Conservation (phyloP, 495 filamentous ascomycete species). For the Neurospora sp. region DNA sequence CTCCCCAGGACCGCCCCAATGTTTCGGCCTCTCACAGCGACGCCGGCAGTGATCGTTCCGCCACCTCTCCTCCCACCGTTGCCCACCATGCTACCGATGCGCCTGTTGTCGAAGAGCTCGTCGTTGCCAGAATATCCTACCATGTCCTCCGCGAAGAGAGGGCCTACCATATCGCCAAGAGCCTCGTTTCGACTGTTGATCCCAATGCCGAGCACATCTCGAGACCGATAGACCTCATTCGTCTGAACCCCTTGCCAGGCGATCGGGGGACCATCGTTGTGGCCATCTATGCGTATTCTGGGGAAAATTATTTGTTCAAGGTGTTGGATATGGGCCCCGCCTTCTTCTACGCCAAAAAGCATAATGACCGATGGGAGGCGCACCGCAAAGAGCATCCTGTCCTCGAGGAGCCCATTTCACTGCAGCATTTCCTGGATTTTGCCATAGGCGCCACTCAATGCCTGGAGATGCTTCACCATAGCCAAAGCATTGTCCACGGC, state of each 20-base stretch:
- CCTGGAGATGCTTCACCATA: slow-evolving; percentile 77
- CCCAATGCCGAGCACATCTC: slow-evolving; percentile 64
- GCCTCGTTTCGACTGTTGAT: slow-evolving; percentile 58
- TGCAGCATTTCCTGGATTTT: slow-evolving; percentile 74
- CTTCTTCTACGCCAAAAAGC: slow-evolving; percentile 46
- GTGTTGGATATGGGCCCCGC: slow-evolving; percentile 70
- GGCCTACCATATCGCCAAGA: slow-evolving; percentile 69
- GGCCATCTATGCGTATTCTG: slow-evolving; percentile 70
- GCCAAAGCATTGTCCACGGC: slow-evolving; percentile 71
- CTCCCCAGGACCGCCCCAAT: slow-evolving; percentile 25
- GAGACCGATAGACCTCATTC: slow-evolving; percentile 61
- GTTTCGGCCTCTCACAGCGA: slow-evolving; percentile 24
- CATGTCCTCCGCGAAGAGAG: slow-evolving; percentile 74
- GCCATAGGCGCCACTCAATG: slow-evolving; percentile 79
- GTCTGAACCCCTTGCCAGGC: slow-evolving; percentile 51
- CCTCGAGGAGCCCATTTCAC: slow-evolving; percentile 50
- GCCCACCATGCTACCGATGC: slow-evolving; percentile 18
- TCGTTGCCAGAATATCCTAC: slow-evolving; percentile 70
- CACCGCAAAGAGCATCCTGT: slow-evolving; percentile 24
- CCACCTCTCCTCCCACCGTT: slow-evolving; percentile 21
- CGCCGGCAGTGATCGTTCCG: slow-evolving; percentile 28
- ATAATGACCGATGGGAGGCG: slow-evolving; percentile 37
- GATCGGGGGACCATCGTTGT: slow-evolving; percentile 58
- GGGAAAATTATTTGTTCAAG: slow-evolving; percentile 58
- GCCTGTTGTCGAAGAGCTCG: slow-evolving; percentile 35